Conservation (phyloP, 2,329 filamentous ascomycete genomes). For the Venturia asperata region DNA sequence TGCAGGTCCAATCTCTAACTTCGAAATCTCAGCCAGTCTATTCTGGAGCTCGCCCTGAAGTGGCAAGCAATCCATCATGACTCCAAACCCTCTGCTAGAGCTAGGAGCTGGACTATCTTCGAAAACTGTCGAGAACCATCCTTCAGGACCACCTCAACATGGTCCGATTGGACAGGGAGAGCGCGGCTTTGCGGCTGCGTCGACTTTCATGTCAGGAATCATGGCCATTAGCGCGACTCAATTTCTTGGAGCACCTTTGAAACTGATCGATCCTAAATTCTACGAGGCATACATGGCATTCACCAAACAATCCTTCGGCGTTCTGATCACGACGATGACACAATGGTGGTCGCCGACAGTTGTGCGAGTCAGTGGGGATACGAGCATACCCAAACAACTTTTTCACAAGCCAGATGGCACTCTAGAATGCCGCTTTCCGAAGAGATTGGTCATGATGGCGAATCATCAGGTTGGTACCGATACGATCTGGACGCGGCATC, state of each 20-base stretch:
- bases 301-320: conserved; percentile 76
- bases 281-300: conserved; percentile 84
- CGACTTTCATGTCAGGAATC: conserved; percentile 44
- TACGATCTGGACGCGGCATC: neutral
- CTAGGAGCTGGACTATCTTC: conserved; percentile 39
- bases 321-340: conserved; percentile 71
- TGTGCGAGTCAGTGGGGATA: conserved; percentile 76
- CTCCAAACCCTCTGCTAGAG: conserved; percentile 24
- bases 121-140: conserved; percentile 37
- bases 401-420: conserved; percentile 61
- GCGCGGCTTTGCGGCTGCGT: conserved; percentile 43
- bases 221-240: conserved; percentile 59
- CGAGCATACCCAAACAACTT: conserved; percentile 69
- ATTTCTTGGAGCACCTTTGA: conserved; percentile 67
- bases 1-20: neutral
- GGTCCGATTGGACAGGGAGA: conserved; percentile 43
- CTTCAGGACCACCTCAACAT: conserved; percentile 40
- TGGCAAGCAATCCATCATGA: conserved; percentile 3
- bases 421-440: conserved; percentile 71
- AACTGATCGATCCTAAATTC: conserved; percentile 65
- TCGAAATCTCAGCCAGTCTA: neutral
- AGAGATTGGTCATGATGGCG: conserved; percentile 74
- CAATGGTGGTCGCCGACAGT: conserved; percentile 82
- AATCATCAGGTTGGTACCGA: conserved; percentile 59
- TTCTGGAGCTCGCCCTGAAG: neutral